Evolutionary conservation across 495 filamentous ascomycete genomes (phyloP).

Genomic region (Podospora bellae-mahoneyi): DNA sequence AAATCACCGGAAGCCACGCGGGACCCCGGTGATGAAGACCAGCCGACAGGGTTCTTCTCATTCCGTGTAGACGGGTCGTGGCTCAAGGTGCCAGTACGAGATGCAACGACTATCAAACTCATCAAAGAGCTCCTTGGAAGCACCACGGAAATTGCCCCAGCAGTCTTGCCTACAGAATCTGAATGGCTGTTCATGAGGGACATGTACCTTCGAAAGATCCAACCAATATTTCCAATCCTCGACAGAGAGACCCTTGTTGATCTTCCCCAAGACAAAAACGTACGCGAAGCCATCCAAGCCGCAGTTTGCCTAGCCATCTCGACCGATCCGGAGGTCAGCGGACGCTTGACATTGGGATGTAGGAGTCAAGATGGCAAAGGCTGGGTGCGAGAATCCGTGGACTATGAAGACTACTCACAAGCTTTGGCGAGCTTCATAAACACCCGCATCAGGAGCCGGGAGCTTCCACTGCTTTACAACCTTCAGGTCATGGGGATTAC

Average conservation of each 20-base stretch:
- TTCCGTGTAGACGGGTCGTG: conserved; percentile 15
- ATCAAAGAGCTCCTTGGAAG: conserved; percentile 12
- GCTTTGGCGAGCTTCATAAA: conserved; percentile 33
- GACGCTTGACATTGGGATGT: conserved; percentile 31
- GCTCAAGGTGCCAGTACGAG: conserved; percentile 12
- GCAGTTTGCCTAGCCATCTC: conserved; percentile 51
- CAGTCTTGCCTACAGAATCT: conserved; percentile 35
- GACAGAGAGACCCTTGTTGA: conserved; percentile 26
- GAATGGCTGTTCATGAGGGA: conserved; percentile 36
- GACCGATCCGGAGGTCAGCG: conserved; percentile 37
- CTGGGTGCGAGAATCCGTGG: conserved; percentile 25
- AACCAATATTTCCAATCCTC: conserved; percentile 51
- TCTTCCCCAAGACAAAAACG: conserved; percentile 10
- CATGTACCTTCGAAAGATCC: conserved; percentile 46
- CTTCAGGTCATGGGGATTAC: conserved; percentile 28
- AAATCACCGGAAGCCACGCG: not conserved
- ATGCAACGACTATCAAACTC: conserved; percentile 9
- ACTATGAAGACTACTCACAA: conserved; percentile 35
- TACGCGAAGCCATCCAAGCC: conserved; percentile 34
- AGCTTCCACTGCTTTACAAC: conserved; percentile 17
- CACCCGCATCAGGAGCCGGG: conserved; percentile 21
- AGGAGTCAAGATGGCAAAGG: conserved; percentile 29
- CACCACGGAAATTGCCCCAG: conserved; percentile 18
- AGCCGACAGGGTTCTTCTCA: conserved; percentile 8
- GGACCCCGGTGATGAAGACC: not conserved